Base-by-base conservation (phyloP, 2,329 filamentous ascomycete genomes). In the Myriangium duriaei region DNA sequence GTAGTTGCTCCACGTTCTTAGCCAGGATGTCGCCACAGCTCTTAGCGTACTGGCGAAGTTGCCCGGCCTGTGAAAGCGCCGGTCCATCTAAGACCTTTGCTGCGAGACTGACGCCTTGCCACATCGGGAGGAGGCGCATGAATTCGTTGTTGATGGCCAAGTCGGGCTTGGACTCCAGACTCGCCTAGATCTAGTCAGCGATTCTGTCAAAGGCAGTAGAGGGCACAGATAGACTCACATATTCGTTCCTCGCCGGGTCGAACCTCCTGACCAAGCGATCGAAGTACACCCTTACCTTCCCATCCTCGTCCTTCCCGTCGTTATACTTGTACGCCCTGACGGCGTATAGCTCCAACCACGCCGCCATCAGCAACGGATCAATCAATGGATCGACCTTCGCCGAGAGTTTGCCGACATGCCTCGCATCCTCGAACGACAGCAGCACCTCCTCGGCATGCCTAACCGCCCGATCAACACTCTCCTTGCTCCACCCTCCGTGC, bases 61-160 rank as follows among this genome's bases (percentile, higher is more conserved):
- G 38, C 7, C 45, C 31, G 2, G 40, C 31, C 15, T 48, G 37
- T 5, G 52, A 51, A 33, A 51, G 50, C 45, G 61, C 56, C 6
- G 58, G 42, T 4, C 41, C 40, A 7, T 58, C 58, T 0, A 67
- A 55, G 4, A 66, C 57, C 21, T 55, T 55, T 35, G 54, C 51
- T 1, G 63, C 58, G 4, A 65, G 54, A 32, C 47, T 52, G n/a
- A 67, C 52, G n/a, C 58, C 63, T 41, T 65, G 62, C 55, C 56
- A 63, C 14, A 65, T 47, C 10, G 59, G 54, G 7, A 63, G 46
- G 4, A 39, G 30, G 36, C 30, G 36, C 6, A 39, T 11, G 30
- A 39, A 39, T 18, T 39, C 28, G 3, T 16, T 19, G 7, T 29
- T 10, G 5, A 39, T 16, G 18, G 30, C 36, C 11, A 39, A 18